These are phyloP conservation scores for Lolium perenne DNA, from an alignment of 176 grass and related monocot species.

Conservation along the genomic window DNA sequence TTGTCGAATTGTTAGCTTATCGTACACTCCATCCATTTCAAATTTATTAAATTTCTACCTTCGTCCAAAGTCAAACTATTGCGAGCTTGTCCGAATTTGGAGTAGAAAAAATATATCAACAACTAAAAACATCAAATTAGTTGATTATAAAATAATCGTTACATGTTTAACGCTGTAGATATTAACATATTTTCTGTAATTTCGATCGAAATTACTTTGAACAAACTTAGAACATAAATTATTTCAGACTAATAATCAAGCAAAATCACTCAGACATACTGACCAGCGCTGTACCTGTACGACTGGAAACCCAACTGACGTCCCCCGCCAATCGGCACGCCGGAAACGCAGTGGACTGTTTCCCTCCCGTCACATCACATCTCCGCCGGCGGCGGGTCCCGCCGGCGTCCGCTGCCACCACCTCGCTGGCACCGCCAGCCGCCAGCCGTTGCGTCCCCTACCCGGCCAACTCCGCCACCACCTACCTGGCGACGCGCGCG, in stretches of 20 bases:
- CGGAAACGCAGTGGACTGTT: background rate
- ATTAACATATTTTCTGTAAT: no score
- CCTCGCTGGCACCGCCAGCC: background rate
- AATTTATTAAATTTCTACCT: no score
- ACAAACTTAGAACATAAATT: no score
- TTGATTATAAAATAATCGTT: no score
- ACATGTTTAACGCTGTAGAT: no score
- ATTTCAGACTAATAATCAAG: background rate
- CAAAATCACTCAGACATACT: background rate
- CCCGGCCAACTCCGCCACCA: background rate
- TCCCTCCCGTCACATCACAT: slow-evolving; percentile 10
- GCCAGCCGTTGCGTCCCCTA: background rate
- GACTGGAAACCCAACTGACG: background rate
- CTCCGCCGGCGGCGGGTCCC: background rate
- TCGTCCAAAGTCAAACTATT: no score
- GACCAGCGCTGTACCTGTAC: background rate
- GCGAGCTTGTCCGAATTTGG: no score
- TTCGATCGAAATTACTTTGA: no score
- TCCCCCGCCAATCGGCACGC: background rate
- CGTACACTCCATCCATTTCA: no score
- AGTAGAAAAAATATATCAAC: no score
- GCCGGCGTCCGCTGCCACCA: background rate
- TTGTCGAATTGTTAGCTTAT: no score
- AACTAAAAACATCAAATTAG: no score
- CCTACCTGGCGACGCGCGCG: slow-evolving; percentile 15